Conservation (phyloP, 176 grass and related monocot species). For the Phyllostachys edulis region DNA sequence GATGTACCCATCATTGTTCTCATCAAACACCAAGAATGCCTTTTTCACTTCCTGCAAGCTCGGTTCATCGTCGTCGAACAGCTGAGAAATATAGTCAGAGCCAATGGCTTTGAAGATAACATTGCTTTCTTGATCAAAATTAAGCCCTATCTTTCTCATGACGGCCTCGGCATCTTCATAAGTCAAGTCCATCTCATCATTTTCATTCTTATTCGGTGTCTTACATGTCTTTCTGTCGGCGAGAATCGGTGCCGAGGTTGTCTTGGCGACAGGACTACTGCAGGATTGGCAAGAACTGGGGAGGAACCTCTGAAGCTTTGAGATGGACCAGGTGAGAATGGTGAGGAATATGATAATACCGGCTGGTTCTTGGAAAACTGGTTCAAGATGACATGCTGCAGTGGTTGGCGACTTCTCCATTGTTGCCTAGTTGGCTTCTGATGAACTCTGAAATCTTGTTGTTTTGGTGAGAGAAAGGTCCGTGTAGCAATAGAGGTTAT, state of each 20-base stretch:
- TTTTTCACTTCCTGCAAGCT: constrained; percentile 66
- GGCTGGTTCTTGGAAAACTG: constrained; percentile 18
- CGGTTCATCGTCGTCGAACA: constrained; percentile 68
- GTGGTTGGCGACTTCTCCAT: constrained; percentile 53
- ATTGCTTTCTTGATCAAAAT: background rate
- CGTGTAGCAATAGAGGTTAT: constrained; percentile 5
- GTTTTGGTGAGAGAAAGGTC: background rate
- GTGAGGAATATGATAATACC: constrained; percentile 41
- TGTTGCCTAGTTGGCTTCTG: background rate
- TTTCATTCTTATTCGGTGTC: background rate
- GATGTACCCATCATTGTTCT: constrained; percentile 63
- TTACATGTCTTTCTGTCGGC: background rate
- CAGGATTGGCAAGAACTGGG: constrained; percentile 21
- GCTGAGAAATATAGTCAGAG: constrained; percentile 9
- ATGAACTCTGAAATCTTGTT: background rate
- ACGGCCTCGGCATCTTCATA: constrained; percentile 42
- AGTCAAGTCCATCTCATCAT: background rate
- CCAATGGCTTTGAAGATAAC: background rate
- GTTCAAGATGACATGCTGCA: background rate
- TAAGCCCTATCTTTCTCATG: constrained; percentile 41
- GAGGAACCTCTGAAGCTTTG: constrained; percentile 29
- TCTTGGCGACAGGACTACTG: background rate
- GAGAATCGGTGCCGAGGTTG: background rate
- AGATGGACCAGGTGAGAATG: constrained; percentile 36
- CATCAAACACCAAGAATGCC: constrained; percentile 76